A percentile compares a stretch with the other conserved stretches of the same genome.
Conservation (phyloP, 1,284 basidiomycete species). For the Vanrija pseudolonga region DNA sequence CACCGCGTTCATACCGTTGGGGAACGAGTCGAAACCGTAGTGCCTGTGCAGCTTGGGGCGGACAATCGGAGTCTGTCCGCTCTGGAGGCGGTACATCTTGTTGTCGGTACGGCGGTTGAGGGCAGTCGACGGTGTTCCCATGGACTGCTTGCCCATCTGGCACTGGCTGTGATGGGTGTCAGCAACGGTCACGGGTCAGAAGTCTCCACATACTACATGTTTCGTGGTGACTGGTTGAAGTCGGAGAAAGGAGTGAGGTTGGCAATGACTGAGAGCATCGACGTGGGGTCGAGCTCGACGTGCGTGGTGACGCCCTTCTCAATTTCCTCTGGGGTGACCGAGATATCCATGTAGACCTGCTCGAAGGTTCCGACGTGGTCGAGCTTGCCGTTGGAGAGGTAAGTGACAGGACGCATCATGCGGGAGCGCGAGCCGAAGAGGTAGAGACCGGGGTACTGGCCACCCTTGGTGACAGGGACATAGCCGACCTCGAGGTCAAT, state of each 20-base stretch:
- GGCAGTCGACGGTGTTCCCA: conserved; percentile 96
- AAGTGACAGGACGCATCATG: conserved; percentile 99
- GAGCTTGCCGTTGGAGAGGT: conserved; percentile 74
- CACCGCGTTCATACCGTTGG: conserved; percentile 96
- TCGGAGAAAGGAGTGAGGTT: conserved; percentile 71
- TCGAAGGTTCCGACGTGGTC: conserved; percentile 97
- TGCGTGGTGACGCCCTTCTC: conserved; percentile 79
- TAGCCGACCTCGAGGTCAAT: conserved; percentile 93
- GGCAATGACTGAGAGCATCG: conserved; percentile 77
- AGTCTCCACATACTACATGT: conserved; percentile 48
- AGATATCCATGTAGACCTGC: conserved; percentile 99
- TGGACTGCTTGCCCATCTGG: conserved; percentile 99
- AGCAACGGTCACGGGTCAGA: no score
- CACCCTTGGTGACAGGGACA: conserved; percentile 83
- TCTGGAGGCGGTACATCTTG: conserved; percentile 95
- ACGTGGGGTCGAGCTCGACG: conserved; percentile 90
- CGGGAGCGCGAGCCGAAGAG: conserved; percentile 82
- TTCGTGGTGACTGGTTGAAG: conserved; percentile 76
- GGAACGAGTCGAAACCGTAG: conserved; percentile 99
- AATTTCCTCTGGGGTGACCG: conserved; percentile 84
- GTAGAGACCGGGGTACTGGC: conserved; percentile 96
- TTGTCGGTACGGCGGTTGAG: conserved; percentile 92
- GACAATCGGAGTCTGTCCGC: conserved; percentile 91
- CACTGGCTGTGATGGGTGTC: conserved; percentile 28
- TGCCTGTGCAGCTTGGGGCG: conserved; percentile 86